phyloP scores from a whole-genome alignment of 2,329 filamentous ascomycete species.

The Hortaea werneckii region DNA sequence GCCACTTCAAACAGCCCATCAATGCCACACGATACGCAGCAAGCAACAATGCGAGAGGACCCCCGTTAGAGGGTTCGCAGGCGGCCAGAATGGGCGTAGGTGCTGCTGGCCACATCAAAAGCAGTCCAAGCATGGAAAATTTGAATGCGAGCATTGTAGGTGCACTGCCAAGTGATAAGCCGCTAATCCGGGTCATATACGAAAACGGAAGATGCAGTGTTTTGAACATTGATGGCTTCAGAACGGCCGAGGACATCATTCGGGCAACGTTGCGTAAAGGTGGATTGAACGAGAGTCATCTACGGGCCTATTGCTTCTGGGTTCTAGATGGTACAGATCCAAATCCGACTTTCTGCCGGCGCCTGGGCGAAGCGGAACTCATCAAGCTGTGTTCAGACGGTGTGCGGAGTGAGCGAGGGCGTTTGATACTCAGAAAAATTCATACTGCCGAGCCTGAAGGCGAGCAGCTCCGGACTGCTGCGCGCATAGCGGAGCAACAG shows the following conservation, averaged over 20 bases:
- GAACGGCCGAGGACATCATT: slow-evolving; percentile 86
- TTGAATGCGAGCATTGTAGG: slow-evolving; percentile 60
- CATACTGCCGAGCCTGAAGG: slow-evolving; percentile 81
- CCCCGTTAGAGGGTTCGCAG: slow-evolving; percentile 53
- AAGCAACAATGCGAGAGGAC: slow-evolving; percentile 28
- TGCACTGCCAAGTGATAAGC: slow-evolving; percentile 72
- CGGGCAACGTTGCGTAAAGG: slow-evolving; percentile 82
- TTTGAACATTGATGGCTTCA: slow-evolving; percentile 84
- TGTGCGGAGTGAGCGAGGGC: slow-evolving; percentile 74
- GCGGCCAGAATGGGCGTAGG: slow-evolving; percentile 43
- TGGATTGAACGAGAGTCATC: slow-evolving; percentile 76
- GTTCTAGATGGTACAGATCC: slow-evolving; percentile 78
- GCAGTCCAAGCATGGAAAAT: slow-evolving; percentile 74
- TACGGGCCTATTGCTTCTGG: slow-evolving; percentile 95
- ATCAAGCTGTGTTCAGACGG: slow-evolving; percentile 85
- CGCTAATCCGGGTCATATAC: slow-evolving; percentile 86
- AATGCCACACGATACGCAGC: slow-evolving; percentile 28
- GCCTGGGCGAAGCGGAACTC: slow-evolving; percentile 76
- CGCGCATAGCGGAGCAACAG: slow-evolving; percentile 82
- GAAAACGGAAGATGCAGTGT: slow-evolving; percentile 87
- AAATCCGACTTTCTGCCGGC: slow-evolving; percentile 68
- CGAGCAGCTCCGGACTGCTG: slow-evolving; percentile 76
- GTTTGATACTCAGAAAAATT: slow-evolving; percentile 85
- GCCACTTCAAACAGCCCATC: slow-evolving; percentile 44
- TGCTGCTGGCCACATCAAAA: slow-evolving; percentile 56